Base-by-base conservation (phyloP, 495 filamentous ascomycete genomes). In the Poronia punctata region DNA sequence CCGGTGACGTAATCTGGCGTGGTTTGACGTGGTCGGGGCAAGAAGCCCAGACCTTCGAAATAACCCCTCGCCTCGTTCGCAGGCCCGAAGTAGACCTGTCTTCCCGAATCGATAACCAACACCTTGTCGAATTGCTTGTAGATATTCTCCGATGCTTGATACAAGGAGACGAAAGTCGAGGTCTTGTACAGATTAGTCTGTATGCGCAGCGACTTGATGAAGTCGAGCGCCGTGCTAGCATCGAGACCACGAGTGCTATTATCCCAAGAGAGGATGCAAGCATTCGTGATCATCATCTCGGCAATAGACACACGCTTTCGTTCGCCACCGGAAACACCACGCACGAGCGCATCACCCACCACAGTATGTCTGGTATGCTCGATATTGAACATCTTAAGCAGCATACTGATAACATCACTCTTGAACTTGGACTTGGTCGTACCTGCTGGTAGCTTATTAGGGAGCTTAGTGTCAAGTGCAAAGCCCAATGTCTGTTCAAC, bases 61-160 rank as follows among this genome's bases (percentile, higher is more conserved):
- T 94, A 94, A 4, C 65, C 57, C 37, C 82, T 64, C 5, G 88
- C 88, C 48, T 86, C 78, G 0, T 62, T 55, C 0, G 78, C 58
- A 0, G 83, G 80, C 0, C 88, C 88, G 47, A 87, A 92, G 64
- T 83, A 94, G 2, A 92, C 82, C 55, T 90, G 75, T 10, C 68
- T 75, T 11, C 88, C 88, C 20, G 74, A 71, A 43, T 93, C 83
- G 34, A 95, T 84, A 12, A 93, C 80, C 19, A 90, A 59, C 5
- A 92, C 84, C 51, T 92, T 93, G 64, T 95, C 88, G 48, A 95
- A 95, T 32, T 82, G 77, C 19, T 71, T 73, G 62, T 90, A 94
- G 36, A 93, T 93, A 47, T 76, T 83, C 58, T 94, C 84, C 3
- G 78, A 82, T 0, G 86, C 86, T 52, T 93, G 86, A 50, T 90